A percentile compares a stretch with the other conserved stretches of the same genome.
Evolutionary conservation across 1,139 yeast genomes (phyloP).

Genomic region (Hansenula lynferdii): DNA sequence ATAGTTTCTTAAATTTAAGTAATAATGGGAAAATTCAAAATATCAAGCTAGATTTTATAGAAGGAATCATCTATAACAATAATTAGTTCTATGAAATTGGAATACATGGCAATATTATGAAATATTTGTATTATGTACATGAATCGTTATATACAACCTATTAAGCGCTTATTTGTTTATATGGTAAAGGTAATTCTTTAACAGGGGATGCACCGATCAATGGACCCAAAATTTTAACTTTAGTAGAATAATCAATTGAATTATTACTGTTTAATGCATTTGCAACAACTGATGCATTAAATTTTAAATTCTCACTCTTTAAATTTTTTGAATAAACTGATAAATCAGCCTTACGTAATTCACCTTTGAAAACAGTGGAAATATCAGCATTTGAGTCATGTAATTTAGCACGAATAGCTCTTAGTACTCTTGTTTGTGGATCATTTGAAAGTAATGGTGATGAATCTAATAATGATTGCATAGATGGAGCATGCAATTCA

Average conservation of each 20-base stretch:
- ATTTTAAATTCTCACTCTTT: slow-evolving; percentile 14
- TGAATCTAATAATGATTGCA: not conserved
- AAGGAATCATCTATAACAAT: slow-evolving; percentile 24
- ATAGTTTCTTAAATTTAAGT: slow-evolving; percentile 37
- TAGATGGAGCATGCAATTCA: not conserved
- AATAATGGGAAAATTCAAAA: slow-evolving; percentile 39
- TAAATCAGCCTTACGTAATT: slow-evolving; percentile 1
- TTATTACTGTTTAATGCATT: slow-evolving; percentile 17
- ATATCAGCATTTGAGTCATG: slow-evolving; percentile 8
- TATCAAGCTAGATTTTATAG: slow-evolving; percentile 42
- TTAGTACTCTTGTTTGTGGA: not conserved
- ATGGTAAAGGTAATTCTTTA: slow-evolving; percentile 10
- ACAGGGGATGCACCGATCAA: slow-evolving; percentile 20
- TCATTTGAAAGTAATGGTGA: slow-evolving; percentile 1
- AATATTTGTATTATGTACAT: too few species aligned
- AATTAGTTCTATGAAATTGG: too few species aligned
- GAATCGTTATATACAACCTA: not conserved
- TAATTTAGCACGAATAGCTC: not conserved
- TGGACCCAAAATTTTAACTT: slow-evolving; percentile 19
- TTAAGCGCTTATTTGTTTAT: not conserved
- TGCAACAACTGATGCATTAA: slow-evolving; percentile 19
- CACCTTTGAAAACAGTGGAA: slow-evolving; percentile 15
- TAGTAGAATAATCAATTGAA: slow-evolving; percentile 11
- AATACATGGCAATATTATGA: too few species aligned
- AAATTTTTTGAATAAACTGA: slow-evolving; percentile 6